Base-by-base conservation (phyloP, 2,329 filamentous ascomycete genomes). In the Chalara sp. region DNA sequence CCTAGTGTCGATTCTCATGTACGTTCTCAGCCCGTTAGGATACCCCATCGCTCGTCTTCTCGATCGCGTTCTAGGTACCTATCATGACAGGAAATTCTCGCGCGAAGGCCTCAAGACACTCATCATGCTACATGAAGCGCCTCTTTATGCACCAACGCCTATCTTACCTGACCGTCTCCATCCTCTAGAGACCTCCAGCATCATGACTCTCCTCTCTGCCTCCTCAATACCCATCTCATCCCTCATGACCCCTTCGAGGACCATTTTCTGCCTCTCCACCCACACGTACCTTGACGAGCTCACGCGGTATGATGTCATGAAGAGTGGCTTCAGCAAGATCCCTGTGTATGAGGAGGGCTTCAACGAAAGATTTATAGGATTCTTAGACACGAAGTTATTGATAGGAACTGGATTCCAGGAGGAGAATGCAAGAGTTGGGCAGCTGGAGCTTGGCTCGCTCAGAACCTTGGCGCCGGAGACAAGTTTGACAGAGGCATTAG, bases 171-270 rank as follows among this genome's bases (percentile, higher is more conserved):
- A 96, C 64, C 85, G 91, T 49, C 73, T 97, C 48, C 96, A 95
- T 68, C 85, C 93, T 57, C 92, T 97, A 63, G 92, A 97, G 69
- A 92, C 96, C 57, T 96, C 91, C 52, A 96, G 96, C 67, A 97
- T 97, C 68, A 93, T 87, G 55, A 89, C 91, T 41, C 90, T 96
- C 13, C 74, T 97, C 53, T 92, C 97, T 65, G 75, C 97, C 58
- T 96, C 96, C 71, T 89, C 91, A 58, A 96, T 96, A 72, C 77
- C 89, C 0, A 89, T 97, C 5, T 88, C 87, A 44, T 85, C 80
- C 61, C 95, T 97, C 66, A 97, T 97, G 92, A 97, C 92, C 0
- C 92, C 92, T 0, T 96, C 97, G 85, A 81, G 87, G 43, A 90
- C 96, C 62, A 89, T 96, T 46, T 97, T 93, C 65, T 89, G 86